These are phyloP conservation scores for Neurospora cerealis DNA, from an alignment of 495 filamentous ascomycete species.

Conservation along the genomic window DNA sequence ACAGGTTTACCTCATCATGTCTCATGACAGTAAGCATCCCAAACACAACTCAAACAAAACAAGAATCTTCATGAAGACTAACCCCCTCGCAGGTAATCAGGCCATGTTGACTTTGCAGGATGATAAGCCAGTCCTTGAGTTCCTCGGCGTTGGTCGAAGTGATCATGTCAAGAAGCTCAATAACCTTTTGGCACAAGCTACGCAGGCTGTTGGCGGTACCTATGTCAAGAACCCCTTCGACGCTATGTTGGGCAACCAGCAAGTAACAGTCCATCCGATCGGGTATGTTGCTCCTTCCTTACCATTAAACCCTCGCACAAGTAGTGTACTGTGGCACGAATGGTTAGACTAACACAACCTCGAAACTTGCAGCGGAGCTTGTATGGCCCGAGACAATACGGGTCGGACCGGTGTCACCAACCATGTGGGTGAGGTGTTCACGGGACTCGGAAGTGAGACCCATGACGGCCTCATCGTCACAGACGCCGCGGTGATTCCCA, in stretches of 20 bases:
- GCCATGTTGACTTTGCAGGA: slow-evolving; percentile 47
- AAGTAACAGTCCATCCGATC: slow-evolving; percentile 60
- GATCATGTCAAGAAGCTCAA: slow-evolving; percentile 46
- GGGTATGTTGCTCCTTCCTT: slow-evolving; percentile 27
- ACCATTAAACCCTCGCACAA: background rate
- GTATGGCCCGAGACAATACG: slow-evolving; percentile 50
- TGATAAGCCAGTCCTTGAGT: slow-evolving; percentile 49
- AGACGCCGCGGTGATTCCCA: slow-evolving; percentile 54
- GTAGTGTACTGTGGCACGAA: slow-evolving; percentile 5
- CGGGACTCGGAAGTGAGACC: slow-evolving; percentile 37
- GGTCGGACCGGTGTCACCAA: slow-evolving; percentile 52
- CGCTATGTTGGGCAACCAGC: slow-evolving; percentile 41
- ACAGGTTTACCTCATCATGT: slow-evolving; percentile 62
- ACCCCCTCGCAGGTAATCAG: slow-evolving; percentile 39
- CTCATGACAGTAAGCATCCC: slow-evolving; percentile 44
- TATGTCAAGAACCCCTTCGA: slow-evolving; percentile 48
- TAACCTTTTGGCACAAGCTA: slow-evolving; percentile 39
- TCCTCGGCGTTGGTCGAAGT: slow-evolving; percentile 45
- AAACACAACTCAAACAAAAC: slow-evolving; percentile 3
- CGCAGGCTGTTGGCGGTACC: slow-evolving; percentile 46
- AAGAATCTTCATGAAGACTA: background rate
- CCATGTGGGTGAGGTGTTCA: slow-evolving; percentile 51
- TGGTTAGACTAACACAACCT: slow-evolving; percentile 3
- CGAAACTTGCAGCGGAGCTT: slow-evolving; percentile 37
- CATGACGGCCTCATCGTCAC: slow-evolving; percentile 51